Conservation (phyloP, 169 alveolate species). For the Plasmodium vinckei region DNA sequence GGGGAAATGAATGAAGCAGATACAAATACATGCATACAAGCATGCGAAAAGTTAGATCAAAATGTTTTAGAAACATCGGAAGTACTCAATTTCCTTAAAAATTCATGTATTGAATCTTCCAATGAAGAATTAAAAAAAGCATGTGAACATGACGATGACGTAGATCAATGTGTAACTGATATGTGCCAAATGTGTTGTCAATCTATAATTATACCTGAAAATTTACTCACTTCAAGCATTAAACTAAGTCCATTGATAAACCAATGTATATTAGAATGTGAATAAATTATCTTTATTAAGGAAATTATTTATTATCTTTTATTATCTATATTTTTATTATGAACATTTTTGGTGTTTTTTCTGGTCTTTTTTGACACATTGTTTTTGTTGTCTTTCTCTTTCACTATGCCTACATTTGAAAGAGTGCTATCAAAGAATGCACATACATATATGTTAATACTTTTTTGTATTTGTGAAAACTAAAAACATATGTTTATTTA, state of each 20-base stretch:
- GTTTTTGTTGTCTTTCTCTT: too few species aligned
- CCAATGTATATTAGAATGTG: constrained; percentile 67
- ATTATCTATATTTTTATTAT: too few species aligned
- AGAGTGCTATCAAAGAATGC: too few species aligned
- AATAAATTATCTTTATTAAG: neutral
- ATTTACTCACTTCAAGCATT: constrained; percentile 19
- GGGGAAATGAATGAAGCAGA: constrained; percentile 27
- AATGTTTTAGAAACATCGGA: constrained; percentile 58
- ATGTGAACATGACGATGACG: constrained; percentile 44
- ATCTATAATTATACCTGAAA: constrained; percentile 45
- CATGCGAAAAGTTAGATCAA: constrained; percentile 67
- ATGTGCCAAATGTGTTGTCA: constrained; percentile 78
- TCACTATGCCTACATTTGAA: too few species aligned
- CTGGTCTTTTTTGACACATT: too few species aligned
- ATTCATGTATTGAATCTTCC: constrained; percentile 58
- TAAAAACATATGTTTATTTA: too few species aligned
- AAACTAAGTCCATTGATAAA: constrained; percentile 30
- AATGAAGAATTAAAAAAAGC: constrained; percentile 35
- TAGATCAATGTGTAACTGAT: constrained; percentile 60
- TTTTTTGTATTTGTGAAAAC: too few species aligned
- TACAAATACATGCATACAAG: constrained; percentile 22
- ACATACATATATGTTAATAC: too few species aligned
- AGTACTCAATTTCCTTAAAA: constrained; percentile 55
- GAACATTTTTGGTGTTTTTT: too few species aligned
- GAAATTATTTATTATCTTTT: neutral